Percentiles rank a stretch among this genome's conserved stretches.
Evolutionary conservation across 306 rosid genomes (phyloP).

Genomic region (Glycine latifolia): DNA sequence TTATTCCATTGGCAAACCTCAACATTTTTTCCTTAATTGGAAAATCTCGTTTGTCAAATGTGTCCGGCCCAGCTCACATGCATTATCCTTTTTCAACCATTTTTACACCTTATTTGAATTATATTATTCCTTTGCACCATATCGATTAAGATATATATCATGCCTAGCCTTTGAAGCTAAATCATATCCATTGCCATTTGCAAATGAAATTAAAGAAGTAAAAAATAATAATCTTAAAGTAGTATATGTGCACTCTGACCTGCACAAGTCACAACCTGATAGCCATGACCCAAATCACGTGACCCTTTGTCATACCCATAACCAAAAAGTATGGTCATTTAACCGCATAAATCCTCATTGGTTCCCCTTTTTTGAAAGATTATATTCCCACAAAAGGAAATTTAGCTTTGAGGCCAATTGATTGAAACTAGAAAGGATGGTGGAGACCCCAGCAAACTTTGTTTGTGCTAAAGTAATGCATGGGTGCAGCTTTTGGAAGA

Average conservation of each 20-base stretch:
- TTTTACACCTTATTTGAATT: not conserved
- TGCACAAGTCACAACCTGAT: not conserved
- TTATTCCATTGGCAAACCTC: not conserved
- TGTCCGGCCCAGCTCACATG: not conserved
- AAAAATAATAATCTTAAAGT: not conserved
- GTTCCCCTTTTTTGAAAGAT: constrained; percentile 30
- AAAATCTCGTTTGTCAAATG: constrained; percentile 2
- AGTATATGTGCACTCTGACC: constrained; percentile 12
- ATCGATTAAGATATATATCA: constrained; percentile 6
- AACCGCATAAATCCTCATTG: constrained; percentile 20
- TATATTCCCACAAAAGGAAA: constrained; percentile 48
- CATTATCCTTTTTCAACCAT: not conserved
- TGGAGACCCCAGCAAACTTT: constrained; percentile 12
- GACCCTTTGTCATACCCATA: constrained; percentile 10
- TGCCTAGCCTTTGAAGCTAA: not conserved
- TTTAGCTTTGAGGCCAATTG: constrained; percentile 38
- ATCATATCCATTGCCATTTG: not conserved
- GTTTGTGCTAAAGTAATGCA: constrained; percentile 24
- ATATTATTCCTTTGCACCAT: constrained; percentile 2
- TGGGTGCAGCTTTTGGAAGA: constrained; percentile 23
- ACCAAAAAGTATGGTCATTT: constrained; percentile 32
- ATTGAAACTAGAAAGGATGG: constrained; percentile 32
- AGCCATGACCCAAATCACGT: not conserved
- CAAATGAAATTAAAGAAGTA: not conserved
- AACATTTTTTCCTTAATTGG: constrained; percentile 6